Evolutionary conservation across 495 filamentous ascomycete species (phyloP).

Genomic region (Schizothecium vesticola): DNA sequence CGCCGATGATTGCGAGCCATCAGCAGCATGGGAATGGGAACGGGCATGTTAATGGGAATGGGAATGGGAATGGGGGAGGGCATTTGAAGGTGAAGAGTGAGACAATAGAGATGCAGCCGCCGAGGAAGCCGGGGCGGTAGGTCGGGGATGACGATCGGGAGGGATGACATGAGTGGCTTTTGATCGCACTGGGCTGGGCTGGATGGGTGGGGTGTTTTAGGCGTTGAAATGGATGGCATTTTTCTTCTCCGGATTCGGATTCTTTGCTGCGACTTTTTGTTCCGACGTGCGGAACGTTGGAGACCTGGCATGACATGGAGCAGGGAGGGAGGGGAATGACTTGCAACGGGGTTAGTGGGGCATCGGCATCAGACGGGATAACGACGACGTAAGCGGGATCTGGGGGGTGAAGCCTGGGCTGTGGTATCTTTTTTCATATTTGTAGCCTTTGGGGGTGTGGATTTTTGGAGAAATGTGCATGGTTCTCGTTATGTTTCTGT

Average conservation of each 20-base stretch:
- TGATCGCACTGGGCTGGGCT: not conserved
- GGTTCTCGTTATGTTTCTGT: not conserved
- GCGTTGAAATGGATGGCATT: not conserved
- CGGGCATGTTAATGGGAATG: conserved; percentile 12
- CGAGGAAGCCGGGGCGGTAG: conserved; percentile 27
- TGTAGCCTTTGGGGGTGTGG: not conserved
- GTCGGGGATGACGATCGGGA: not conserved
- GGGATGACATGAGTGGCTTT: conserved; percentile 3
- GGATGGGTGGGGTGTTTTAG: not conserved
- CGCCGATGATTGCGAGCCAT: conserved; percentile 30
- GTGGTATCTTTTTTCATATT: not conserved
- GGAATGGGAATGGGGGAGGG: not conserved
- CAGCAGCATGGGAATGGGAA: conserved; percentile 15
- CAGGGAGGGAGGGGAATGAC: not conserved
- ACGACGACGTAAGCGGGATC: not conserved
- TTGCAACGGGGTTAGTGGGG: not conserved
- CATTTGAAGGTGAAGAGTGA: conserved; percentile 24
- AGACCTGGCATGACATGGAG: not conserved
- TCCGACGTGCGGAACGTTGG: not conserved
- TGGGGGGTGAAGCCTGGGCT: not conserved
- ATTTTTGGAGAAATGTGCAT: not conserved
- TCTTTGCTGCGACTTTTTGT: not conserved
- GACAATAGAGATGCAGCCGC: conserved; percentile 38
- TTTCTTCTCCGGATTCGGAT: not conserved
- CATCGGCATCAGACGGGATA: not conserved